phyloP scores from a whole-genome alignment of 2,329 filamentous ascomycete species.

The Epichloe elymi region DNA sequence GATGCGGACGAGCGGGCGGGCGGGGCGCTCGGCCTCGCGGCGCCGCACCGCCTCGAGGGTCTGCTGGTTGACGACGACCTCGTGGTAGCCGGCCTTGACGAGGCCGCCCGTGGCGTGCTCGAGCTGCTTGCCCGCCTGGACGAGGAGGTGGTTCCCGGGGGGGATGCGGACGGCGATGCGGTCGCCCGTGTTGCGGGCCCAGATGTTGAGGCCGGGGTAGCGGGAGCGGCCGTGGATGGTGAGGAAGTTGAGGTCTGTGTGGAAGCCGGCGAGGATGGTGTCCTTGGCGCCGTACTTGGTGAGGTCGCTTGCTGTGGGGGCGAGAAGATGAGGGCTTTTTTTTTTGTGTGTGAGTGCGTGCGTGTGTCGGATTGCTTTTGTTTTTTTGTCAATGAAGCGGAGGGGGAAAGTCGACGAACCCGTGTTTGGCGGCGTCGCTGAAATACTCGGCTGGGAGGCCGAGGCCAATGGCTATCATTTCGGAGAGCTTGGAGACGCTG shows the following conservation, averaged over 20 bases:
- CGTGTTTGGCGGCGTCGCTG: slow-evolving; percentile 40
- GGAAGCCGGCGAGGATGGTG: slow-evolving; percentile 50
- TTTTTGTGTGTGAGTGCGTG: too few relatives aligned
- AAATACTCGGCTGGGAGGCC: slow-evolving; percentile 40
- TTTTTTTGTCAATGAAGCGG: background rate
- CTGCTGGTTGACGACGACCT: slow-evolving; percentile 43
- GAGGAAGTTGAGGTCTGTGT: slow-evolving; percentile 52
- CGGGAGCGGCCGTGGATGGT: slow-evolving; percentile 51
- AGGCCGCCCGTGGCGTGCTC: slow-evolving; percentile 48
- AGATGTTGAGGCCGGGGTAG: slow-evolving; percentile 48
- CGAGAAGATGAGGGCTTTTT: slow-evolving; percentile 43
- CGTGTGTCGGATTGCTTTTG: background rate
- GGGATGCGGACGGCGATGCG: slow-evolving; percentile 47
- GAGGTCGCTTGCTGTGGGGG: slow-evolving; percentile 47
- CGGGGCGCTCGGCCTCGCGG: slow-evolving; percentile 28
- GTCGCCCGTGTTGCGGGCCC: slow-evolving; percentile 48
- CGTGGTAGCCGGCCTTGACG: slow-evolving; percentile 48
- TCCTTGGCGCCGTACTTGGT: slow-evolving; percentile 36
- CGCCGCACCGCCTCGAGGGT: slow-evolving; percentile 34
- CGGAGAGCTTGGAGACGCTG: slow-evolving; percentile 41
- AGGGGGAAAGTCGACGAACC: slow-evolving; percentile 20
- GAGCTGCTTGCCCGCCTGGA: slow-evolving; percentile 50
- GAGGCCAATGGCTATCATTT: slow-evolving; percentile 45
- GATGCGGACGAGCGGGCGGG: slow-evolving; percentile 41
- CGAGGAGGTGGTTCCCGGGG: slow-evolving; percentile 43